phyloP scores from a whole-genome alignment of 495 filamentous ascomycete genomes.

The Cenococcum geophilum region DNA sequence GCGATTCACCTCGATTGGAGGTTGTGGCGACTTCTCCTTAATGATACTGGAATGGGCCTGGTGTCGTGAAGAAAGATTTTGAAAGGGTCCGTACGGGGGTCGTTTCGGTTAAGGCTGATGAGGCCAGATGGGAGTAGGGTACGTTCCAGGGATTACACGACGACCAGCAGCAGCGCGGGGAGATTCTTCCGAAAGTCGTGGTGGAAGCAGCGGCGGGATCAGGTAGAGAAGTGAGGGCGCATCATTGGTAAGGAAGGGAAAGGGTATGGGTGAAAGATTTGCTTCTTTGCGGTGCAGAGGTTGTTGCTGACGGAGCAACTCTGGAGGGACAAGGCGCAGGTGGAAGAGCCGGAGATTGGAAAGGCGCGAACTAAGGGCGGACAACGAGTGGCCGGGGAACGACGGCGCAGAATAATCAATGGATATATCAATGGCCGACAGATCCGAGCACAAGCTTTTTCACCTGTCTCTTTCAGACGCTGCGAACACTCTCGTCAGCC shows the following conservation, averaged over 20 bases:
- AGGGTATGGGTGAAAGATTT: not conserved
- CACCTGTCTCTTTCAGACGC: not conserved
- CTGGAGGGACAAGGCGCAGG: not conserved
- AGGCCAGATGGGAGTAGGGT: conserved; percentile 3
- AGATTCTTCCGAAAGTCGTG: not conserved
- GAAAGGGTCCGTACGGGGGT: conserved; percentile 15
- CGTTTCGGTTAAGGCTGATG: conserved; percentile 21
- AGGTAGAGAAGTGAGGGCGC: not conserved
- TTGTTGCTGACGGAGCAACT: conserved; percentile 11
- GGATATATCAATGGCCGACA: not conserved
- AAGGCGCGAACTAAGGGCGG: not conserved
- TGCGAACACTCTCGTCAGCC: not conserved
- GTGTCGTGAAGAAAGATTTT: not conserved
- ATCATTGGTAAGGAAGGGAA: not conserved
- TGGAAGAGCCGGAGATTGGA: not conserved
- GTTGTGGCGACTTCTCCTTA: conserved; percentile 5
- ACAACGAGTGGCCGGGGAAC: no score
- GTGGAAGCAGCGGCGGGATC: not conserved
- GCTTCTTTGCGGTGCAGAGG: conserved; percentile 1
- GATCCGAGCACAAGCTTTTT: not conserved
- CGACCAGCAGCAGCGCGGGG: not conserved
- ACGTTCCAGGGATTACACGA: not conserved
- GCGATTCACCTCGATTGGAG: conserved; percentile 20
- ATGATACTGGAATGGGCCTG: conserved; percentile 3
- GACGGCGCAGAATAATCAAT: not conserved